Conservation (phyloP, 768 basidiomycete genomes). For the Trametes sanguinea region DNA sequence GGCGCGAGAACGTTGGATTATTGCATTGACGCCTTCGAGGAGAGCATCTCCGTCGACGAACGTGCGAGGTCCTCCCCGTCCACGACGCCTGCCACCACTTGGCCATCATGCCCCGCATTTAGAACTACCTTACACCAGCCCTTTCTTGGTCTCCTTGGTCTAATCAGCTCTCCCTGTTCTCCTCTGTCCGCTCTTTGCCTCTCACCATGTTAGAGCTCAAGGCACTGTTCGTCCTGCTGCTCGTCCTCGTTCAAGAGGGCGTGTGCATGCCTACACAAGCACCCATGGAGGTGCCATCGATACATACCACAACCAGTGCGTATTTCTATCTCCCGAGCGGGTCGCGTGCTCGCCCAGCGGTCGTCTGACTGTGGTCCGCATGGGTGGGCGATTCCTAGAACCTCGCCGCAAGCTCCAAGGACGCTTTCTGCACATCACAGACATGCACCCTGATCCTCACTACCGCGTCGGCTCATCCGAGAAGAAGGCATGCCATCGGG, state of each 20-base stretch:
- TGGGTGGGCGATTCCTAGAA: conserved; percentile 7
- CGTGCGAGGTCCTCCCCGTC: conserved; percentile 18
- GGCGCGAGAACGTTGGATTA: background rate
- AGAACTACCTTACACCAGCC: conserved; percentile 14
- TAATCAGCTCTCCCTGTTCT: background rate
- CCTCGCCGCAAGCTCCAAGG: conserved; percentile 55
- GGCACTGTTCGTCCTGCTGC: conserved; percentile 30
- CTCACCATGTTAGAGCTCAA: conserved; percentile 24
- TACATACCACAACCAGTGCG: conserved; percentile 31
- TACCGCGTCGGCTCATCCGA: conserved; percentile 55
- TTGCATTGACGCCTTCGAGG: background rate
- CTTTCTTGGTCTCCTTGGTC: conserved; percentile 6
- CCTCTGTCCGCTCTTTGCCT: background rate
- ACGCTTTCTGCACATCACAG: conserved; percentile 80
- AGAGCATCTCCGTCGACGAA: conserved; percentile 16
- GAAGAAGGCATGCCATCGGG: conserved; percentile 68
- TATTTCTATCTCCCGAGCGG: background rate
- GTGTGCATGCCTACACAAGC: conserved; percentile 44
- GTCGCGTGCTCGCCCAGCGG: conserved; percentile 8
- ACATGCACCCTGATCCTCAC: conserved; percentile 79
- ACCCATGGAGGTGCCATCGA: conserved; percentile 37
- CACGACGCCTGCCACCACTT: background rate
- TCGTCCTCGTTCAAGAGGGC: conserved; percentile 29
- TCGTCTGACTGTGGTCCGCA: conserved; percentile 22
- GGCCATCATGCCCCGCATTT: conserved; percentile 17